Evolutionary conservation across 1,284 basidiomycete genomes (phyloP), one percentile per base, ranked within the genome.

Genomic region (Fomitopsis schrenkii): DNA sequence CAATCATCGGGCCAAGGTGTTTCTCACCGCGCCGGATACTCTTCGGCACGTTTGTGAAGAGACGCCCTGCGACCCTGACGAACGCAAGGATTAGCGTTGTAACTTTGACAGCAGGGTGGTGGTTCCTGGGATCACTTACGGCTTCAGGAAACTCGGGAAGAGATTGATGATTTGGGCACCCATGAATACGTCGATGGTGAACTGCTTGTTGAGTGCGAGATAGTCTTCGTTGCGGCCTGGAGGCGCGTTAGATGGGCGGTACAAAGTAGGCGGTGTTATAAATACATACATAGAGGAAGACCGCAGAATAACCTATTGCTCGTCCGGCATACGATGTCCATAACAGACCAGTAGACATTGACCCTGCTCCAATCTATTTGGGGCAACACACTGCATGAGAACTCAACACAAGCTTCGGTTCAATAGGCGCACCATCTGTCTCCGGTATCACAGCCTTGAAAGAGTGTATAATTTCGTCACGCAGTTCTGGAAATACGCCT

Each of bases 251-350:
- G 22, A 22, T 22, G 22, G 22, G 30, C 30, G 30, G 4, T 33
- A 33, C 8, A 5, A 33, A 33, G 30, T 8, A 2, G 30, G 30
- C 30, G 5, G 30, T 33, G 30, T 33, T 33, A 8, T 5, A 33
- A 8, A 8, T 33, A 8, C 30, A 33, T 66, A 80, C 79, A 80
- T 36, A 77, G 50, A 6, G 76, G 75, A 7, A 73, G 57, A 6
- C 80, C 80, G n/a, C 81, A 77, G 59, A 82, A 81, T 33, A 77
- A 62, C 38, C 80, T 76, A 61, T 76, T 81, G 57, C 72, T 77
- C 59, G 70, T 68, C 65, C 78, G 75, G 64, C 74, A 75, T 58
- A 77, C 73, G 46, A 75, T 69, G 55, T 70, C 70, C 69, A 71
- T 69, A 45, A 70, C 68, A 61, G 69, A 65, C 60, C 65, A 59